Percentiles rank a stretch among this genome's conserved stretches.
These are phyloP conservation scores for Phytophthora quininea DNA, from an alignment of 352 stramenopile species.

Conservation along the genomic window DNA sequence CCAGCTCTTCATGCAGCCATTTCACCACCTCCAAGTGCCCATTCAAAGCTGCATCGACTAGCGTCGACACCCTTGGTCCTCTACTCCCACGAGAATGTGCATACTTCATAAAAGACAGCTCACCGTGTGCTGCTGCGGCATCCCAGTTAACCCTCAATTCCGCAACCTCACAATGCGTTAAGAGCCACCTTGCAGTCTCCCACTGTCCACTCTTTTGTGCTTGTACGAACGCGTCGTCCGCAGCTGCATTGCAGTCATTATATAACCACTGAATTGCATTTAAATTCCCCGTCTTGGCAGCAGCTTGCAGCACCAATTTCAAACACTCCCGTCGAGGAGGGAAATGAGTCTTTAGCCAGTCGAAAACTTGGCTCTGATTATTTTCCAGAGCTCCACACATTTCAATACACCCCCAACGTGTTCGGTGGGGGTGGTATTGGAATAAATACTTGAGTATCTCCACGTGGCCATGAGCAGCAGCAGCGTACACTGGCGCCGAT, in stretches of 20 bases:
- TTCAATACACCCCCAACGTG: constrained; percentile 33
- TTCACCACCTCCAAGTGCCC: constrained; percentile 28
- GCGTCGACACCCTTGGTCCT: constrained; percentile 3
- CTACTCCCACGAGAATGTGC: constrained; percentile 8
- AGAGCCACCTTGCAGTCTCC: constrained; percentile 26
- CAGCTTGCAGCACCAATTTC: constrained; percentile 25
- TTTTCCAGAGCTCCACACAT: constrained; percentile 42
- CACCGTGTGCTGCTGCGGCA: constrained; percentile 14
- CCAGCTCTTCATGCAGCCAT: constrained; percentile 22
- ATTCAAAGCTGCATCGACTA: constrained; percentile 27
- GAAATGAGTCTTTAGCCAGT: constrained; percentile 50
- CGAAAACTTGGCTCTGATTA: constrained; percentile 40
- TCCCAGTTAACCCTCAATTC: constrained; percentile 19
- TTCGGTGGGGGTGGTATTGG: constrained; percentile 12
- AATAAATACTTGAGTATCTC: constrained; percentile 28
- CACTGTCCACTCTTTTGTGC: constrained; percentile 20
- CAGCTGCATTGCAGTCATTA: constrained; percentile 12
- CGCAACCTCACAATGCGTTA: constrained; percentile 22
- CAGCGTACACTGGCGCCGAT: constrained; percentile 30
- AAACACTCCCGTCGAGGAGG: constrained; percentile 26
- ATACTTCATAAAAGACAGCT: constrained; percentile 31
- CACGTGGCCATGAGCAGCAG: constrained; percentile 24
- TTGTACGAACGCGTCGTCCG: constrained; percentile 16
- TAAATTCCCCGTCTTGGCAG: constrained; percentile 22
- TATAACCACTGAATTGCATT: constrained; percentile 22